Evolutionary conservation across 305 asterid genomes (phyloP).

Genomic region (Solanum hybrid): DNA sequence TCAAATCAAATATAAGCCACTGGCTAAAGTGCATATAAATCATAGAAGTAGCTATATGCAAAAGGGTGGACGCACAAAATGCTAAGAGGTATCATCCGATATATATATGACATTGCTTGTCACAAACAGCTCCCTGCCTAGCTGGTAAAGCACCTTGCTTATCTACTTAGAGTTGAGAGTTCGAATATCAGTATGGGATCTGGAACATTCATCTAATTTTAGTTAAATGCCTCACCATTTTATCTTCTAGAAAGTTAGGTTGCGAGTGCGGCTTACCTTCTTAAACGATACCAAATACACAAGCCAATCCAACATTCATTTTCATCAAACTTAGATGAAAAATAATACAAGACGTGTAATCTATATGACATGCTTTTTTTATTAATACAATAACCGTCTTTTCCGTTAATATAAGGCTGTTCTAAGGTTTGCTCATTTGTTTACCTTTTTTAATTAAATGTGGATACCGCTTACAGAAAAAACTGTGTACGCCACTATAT

Average conservation of each 20-base stretch:
- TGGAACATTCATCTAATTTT: background rate
- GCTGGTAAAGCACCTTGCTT: background rate
- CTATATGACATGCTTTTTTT: background rate
- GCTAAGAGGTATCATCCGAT: background rate
- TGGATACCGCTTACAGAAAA: background rate
- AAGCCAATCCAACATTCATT: background rate
- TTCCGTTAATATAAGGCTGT: background rate
- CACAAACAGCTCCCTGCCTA: background rate
- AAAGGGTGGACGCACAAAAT: background rate
- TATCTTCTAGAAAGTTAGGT: background rate
- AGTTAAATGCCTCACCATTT: background rate
- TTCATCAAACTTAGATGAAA: background rate
- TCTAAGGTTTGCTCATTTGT: background rate
- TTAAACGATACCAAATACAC: background rate
- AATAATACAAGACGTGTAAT: background rate
- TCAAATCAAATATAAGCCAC: constrained; percentile 9
- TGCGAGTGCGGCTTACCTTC: background rate
- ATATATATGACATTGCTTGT: background rate
- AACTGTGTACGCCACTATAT: background rate
- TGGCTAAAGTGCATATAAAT: background rate
- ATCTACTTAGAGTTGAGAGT: background rate
- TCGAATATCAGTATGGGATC: background rate
- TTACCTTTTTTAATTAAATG: background rate
- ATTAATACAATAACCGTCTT: background rate
- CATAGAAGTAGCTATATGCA: background rate